These are phyloP conservation scores for Sungouiella thailandica DNA, from an alignment of 805 yeast species.

Conservation along the genomic window DNA sequence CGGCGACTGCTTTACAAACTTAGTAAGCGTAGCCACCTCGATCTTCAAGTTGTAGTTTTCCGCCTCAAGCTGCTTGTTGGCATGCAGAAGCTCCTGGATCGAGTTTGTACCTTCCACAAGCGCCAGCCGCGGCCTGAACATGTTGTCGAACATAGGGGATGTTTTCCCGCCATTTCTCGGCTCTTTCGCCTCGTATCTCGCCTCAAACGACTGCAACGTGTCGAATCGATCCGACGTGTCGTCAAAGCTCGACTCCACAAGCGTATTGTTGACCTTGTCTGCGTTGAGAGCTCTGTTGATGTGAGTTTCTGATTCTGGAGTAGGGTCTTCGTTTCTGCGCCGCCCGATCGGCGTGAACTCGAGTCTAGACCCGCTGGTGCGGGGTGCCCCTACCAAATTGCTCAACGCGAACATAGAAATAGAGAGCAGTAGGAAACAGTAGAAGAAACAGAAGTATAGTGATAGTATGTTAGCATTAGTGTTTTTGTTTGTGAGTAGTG, in stretches of 20 bases:
- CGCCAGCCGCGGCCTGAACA: slow-evolving; percentile 1
- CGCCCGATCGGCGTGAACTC: slow-evolving; percentile 26
- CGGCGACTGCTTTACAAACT: slow-evolving; percentile 40
- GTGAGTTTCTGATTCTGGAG: not conserved
- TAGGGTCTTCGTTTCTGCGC: slow-evolving; percentile 4
- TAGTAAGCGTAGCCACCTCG: slow-evolving; percentile 37
- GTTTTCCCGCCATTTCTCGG: slow-evolving; percentile 1
- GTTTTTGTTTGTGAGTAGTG: too few relatives aligned
- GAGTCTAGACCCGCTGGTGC: slow-evolving; percentile 8
- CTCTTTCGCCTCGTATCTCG: slow-evolving; percentile 1
- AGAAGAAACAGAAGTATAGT: too few relatives aligned
- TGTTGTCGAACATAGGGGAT: slow-evolving; percentile 3
- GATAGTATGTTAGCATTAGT: too few relatives aligned
- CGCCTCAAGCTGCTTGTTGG: slow-evolving; percentile 27
- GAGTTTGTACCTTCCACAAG: slow-evolving; percentile 13
- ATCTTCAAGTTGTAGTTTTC: slow-evolving; percentile 43
- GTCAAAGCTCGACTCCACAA: slow-evolving; percentile 11
- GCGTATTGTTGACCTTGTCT: slow-evolving; percentile 6
- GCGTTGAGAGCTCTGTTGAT: slow-evolving; percentile 3
- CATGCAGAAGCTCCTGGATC: slow-evolving; percentile 20
- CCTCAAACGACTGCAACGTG: slow-evolving; percentile 3
- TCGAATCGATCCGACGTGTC: slow-evolving; percentile 6
- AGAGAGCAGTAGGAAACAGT: too few relatives aligned
- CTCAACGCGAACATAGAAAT: slow-evolving; percentile 18
- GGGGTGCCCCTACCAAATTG: slow-evolving; percentile 15